Conservation (phyloP, 495 filamentous ascomycete species). For the Neurospora sublineolata region DNA sequence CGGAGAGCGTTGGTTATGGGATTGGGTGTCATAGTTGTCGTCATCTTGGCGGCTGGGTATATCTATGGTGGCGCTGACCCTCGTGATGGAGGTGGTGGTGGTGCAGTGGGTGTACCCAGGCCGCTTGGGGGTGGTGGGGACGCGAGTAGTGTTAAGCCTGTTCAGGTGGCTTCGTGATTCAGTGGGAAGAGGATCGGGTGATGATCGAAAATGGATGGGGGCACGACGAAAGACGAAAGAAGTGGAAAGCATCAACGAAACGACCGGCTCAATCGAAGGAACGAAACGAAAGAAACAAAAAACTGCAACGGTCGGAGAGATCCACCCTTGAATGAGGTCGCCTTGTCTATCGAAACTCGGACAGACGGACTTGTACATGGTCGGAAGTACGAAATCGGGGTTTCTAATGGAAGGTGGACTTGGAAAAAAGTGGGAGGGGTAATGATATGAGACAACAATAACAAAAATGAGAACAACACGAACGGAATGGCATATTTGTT, state of each 20-base stretch:
- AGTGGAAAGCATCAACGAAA: background rate
- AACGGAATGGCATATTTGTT: background rate
- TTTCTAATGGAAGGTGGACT: background rate
- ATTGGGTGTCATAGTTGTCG: constrained; percentile 35
- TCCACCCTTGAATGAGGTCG: background rate
- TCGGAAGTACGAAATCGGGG: background rate
- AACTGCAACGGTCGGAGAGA: background rate
- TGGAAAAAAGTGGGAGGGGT: background rate
- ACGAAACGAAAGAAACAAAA: background rate
- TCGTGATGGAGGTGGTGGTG: background rate
- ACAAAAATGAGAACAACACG: background rate
- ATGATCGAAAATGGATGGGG: background rate
- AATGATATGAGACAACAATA: background rate
- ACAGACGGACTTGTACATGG: background rate
- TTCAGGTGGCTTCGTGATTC: background rate
- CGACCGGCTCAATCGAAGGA: background rate
- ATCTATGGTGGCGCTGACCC: constrained; percentile 9
- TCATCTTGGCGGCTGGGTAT: constrained; percentile 39
- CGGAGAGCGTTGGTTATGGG: constrained; percentile 57
- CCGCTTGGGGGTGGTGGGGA: background rate
- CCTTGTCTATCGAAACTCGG: background rate
- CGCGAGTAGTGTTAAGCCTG: background rate
- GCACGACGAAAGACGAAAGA: background rate
- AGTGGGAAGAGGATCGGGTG: background rate
- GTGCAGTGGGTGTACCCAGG: background rate